These are phyloP conservation scores for Puccinia coronata DNA, from an alignment of 1,284 basidiomycete species.

Conservation along the genomic window DNA sequence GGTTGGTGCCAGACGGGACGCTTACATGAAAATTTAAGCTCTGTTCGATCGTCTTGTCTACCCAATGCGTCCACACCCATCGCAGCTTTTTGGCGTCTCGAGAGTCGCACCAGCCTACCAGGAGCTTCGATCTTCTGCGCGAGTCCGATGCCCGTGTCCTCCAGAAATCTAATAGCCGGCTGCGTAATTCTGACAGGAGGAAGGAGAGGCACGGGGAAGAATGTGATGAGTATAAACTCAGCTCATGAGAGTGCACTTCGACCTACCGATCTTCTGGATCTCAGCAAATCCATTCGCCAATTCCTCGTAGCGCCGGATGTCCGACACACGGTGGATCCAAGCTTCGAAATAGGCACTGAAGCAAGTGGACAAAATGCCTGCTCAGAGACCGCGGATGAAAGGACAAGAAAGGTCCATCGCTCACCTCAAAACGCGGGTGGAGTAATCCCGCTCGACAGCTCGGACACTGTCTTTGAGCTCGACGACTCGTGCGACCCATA, in stretches of 20 bases:
- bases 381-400: neutral
- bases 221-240: neutral
- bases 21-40: conserved; percentile 8
- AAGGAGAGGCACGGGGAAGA: neutral
- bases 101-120: neutral
- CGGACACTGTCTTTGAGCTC: neutral
- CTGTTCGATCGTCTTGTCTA: conserved; percentile 26
- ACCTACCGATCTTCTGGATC: conserved; percentile 36
- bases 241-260: too few species aligned
- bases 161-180: conserved; percentile 28
- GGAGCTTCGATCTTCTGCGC: neutral
- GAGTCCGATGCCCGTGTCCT: conserved; percentile 21
- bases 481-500: conserved; percentile 15
- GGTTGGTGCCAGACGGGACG: neutral
- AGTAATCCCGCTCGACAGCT: neutral
- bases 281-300: conserved; percentile 39
- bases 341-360: conserved; percentile 10
- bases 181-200: conserved; percentile 19
- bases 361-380: neutral
- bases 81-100: neutral
- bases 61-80: conserved; percentile 17
- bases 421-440: conserved; percentile 1
- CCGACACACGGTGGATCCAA: conserved; percentile 13
- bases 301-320: conserved; percentile 21
- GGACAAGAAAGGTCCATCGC: neutral